Percentiles rank a stretch among this genome's conserved stretches.
Evolutionary conservation across 2,329 filamentous ascomycete species (phyloP).

Genomic region (Alternaria sp.): DNA sequence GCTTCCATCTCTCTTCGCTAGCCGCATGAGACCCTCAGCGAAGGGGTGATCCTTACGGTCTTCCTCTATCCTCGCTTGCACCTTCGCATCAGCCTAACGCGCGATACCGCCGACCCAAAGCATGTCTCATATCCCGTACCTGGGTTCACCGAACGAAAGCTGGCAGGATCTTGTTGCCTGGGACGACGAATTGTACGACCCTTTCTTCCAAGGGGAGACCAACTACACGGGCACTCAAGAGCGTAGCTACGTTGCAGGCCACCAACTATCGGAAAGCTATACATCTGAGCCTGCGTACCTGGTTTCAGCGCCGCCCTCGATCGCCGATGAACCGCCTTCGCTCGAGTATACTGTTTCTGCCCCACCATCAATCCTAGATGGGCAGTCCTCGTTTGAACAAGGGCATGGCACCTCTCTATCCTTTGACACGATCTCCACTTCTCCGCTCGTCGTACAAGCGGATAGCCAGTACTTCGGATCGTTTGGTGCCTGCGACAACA

Average conservation of each 20-base stretch:
- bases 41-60: conserved; percentile 10
- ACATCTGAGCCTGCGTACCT: conserved; percentile 28
- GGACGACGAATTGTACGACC: conserved; percentile 39
- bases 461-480: conserved; percentile 28
- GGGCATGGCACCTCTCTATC: conserved; percentile 33
- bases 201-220: conserved; percentile 32
- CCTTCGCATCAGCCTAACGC: not conserved
- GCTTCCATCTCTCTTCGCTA: not conserved
- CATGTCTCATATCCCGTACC: conserved; percentile 27
- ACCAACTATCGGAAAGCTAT: conserved; percentile 28
- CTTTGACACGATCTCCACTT: conserved; percentile 35
- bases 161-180: conserved; percentile 41
- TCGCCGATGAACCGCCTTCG: conserved; percentile 32
- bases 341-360: conserved; percentile 37
- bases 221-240: conserved; percentile 14
- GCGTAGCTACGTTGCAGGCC: conserved; percentile 17
- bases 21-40: conserved; percentile 16
- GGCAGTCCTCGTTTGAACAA: conserved; percentile 30
- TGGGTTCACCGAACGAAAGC: conserved; percentile 23
- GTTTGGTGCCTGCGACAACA: conserved; percentile 31
- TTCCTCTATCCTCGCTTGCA: not conserved
- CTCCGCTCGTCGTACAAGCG: conserved; percentile 28
- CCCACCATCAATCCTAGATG: conserved; percentile 37
- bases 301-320: conserved; percentile 32
- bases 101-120: not conserved